Conservation (phyloP, 306 rosid species). For the Rosa chinensis region DNA sequence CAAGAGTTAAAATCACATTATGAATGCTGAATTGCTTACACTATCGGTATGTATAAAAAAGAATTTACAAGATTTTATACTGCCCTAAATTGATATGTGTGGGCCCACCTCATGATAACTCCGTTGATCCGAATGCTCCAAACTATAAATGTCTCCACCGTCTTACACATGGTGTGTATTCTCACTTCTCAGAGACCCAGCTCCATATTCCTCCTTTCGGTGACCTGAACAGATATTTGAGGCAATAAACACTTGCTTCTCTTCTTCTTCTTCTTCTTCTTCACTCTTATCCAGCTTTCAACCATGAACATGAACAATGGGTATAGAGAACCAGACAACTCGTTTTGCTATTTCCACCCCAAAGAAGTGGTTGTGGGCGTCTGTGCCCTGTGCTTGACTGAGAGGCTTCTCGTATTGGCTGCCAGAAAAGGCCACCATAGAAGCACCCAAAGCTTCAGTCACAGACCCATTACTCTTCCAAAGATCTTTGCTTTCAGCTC, state of each 20-base stretch:
- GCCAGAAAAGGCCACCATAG: slow-evolving; percentile 52
- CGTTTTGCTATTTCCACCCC: slow-evolving; percentile 84
- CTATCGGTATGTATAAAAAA: too few relatives aligned
- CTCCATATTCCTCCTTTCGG: not conserved
- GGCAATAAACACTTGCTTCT: not conserved
- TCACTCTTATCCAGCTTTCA: slow-evolving; percentile 11
- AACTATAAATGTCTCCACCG: slow-evolving; percentile 13
- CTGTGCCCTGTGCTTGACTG: slow-evolving; percentile 77
- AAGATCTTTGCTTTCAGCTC: slow-evolving; percentile 89
- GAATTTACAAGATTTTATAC: too few relatives aligned
- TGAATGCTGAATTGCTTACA: too few relatives aligned
- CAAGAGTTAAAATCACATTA: too few relatives aligned
- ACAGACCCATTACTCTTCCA: slow-evolving; percentile 48
- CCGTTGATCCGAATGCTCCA: not conserved
- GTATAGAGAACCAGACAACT: slow-evolving; percentile 46
- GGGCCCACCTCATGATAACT: slow-evolving; percentile 13
- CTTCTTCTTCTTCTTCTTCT: slow-evolving; percentile 1
- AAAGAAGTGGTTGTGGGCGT: slow-evolving; percentile 71
- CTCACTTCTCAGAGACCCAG: not conserved
- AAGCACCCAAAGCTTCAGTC: slow-evolving; percentile 25
- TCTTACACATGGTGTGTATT: not conserved
- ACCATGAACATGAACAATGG: slow-evolving; percentile 50
- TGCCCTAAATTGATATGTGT: not conserved
- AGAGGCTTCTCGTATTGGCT: slow-evolving; percentile 71
- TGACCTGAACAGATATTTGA: not conserved